Conservation (phyloP, 257 asterid species). For the Nicotiana noctiflora region DNA sequence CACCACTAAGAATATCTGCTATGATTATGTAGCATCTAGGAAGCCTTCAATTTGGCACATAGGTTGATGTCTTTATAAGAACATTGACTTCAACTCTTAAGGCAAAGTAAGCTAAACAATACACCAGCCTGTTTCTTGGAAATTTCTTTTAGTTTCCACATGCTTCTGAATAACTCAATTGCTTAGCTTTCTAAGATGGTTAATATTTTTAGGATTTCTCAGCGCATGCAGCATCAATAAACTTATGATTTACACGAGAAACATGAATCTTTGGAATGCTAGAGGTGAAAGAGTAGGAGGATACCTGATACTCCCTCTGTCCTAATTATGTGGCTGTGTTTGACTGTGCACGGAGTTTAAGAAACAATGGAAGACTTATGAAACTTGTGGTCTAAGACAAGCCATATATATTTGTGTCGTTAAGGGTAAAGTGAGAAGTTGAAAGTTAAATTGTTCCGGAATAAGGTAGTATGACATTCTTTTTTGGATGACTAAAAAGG, state of each 20-base stretch:
- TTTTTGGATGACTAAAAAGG: too few relatives aligned
- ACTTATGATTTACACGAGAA: neutral
- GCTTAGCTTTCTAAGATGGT: neutral
- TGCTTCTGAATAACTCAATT: neutral
- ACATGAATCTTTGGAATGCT: neutral
- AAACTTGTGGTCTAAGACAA: too few relatives aligned
- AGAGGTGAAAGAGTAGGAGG: neutral
- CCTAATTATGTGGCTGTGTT: too few relatives aligned
- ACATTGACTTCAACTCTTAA: neutral
- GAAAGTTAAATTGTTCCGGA: too few relatives aligned
- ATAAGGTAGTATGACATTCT: too few relatives aligned
- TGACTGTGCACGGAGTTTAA: too few relatives aligned
- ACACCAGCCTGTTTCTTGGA: neutral
- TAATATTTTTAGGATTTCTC: neutral
- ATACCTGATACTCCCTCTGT: neutral
- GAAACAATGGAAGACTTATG: too few relatives aligned
- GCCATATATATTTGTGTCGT: too few relatives aligned
- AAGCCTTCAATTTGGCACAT: neutral
- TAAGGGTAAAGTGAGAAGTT: too few relatives aligned
- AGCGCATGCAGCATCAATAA: neutral
- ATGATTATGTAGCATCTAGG: neutral
- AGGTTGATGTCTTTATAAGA: neutral
- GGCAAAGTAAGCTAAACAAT: neutral
- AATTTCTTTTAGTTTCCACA: neutral
- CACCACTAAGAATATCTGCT: neutral